Evolutionary conservation across 495 filamentous ascomycete species (phyloP).

Genomic region (Lentithecium fluviatile): DNA sequence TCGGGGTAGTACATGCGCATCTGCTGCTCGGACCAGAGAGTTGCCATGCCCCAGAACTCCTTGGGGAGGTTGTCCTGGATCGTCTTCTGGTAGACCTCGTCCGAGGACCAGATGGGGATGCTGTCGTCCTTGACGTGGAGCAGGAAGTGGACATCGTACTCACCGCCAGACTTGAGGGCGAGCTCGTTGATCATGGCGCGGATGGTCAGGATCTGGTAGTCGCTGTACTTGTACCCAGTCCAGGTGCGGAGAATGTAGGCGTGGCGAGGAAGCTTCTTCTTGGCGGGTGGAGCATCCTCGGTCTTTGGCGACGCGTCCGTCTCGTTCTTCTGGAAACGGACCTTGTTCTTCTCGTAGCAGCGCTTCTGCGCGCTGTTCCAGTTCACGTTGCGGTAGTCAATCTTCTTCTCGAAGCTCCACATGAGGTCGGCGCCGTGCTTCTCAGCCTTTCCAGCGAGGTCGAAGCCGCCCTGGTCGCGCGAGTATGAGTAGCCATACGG

Average conservation of each 20-base stretch:
- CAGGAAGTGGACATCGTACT: constrained; percentile 60
- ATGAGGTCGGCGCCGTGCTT: constrained; percentile 40
- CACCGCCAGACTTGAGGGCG: constrained; percentile 53
- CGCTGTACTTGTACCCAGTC: constrained; percentile 43
- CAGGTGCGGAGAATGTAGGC: constrained; percentile 46
- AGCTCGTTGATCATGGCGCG: constrained; percentile 59
- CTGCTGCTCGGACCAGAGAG: constrained; percentile 55
- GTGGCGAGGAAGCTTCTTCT: constrained; percentile 41
- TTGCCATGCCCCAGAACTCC: constrained; percentile 56
- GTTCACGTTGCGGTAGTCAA: constrained; percentile 42
- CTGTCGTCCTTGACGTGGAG: constrained; percentile 58
- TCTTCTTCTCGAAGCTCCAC: constrained; percentile 36
- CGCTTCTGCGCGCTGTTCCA: constrained; percentile 43
- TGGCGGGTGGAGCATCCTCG: constrained; percentile 21
- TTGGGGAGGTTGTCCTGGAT: constrained; percentile 52
- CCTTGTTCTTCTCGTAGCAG: constrained; percentile 47
- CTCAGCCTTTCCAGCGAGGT: constrained; percentile 40
- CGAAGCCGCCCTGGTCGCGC: constrained; percentile 39
- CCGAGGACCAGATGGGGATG: constrained; percentile 53
- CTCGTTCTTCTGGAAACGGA: constrained; percentile 38
- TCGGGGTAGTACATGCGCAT: constrained; percentile 50
- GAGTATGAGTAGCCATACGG: constrained; percentile 47
- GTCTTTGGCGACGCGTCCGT: constrained; percentile 1
- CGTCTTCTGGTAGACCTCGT: constrained; percentile 51
- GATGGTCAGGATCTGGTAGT: constrained; percentile 46